Evolutionary conservation across 345 rosid genomes (phyloP).

Genomic region (Toxicodendron radicans): DNA sequence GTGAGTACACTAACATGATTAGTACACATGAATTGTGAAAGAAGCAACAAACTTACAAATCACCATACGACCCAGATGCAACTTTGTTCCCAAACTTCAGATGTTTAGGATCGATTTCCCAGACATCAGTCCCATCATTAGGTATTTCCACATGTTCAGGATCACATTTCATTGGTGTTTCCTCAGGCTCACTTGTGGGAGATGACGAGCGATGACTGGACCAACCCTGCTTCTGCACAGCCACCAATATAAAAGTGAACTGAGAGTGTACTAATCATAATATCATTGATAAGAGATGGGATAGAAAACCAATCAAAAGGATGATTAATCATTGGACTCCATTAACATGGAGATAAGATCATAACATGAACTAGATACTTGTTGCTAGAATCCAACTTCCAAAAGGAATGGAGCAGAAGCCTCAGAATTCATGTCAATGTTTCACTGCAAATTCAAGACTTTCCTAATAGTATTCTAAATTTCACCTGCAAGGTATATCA

Average conservation of each 20-base stretch:
- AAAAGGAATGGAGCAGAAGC: neutral
- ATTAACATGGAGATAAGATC: slow-evolving; percentile 4
- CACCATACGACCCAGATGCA: slow-evolving; percentile 98
- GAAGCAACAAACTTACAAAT: slow-evolving; percentile 63
- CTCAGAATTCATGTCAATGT: neutral
- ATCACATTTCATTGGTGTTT: slow-evolving; percentile 30
- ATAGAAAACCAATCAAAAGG: neutral
- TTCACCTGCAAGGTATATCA: neutral
- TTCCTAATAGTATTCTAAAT: neutral
- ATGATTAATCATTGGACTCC: neutral
- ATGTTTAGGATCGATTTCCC: slow-evolving; percentile 83
- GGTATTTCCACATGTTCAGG: slow-evolving; percentile 75
- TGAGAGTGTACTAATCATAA: neutral
- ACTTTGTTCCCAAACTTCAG: slow-evolving; percentile 76
- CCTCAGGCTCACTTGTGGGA: slow-evolving; percentile 46
- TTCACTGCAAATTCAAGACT: slow-evolving; percentile 6
- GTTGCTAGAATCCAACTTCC: neutral
- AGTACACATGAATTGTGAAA: slow-evolving; percentile 9
- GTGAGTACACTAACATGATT: slow-evolving; percentile 1
- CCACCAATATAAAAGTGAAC: slow-evolving; percentile 21
- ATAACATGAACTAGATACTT: neutral
- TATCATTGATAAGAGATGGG: neutral
- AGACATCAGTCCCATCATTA: slow-evolving; percentile 87
- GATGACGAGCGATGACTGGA: slow-evolving; percentile 49
- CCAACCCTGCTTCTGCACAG: slow-evolving; percentile 56